Base-by-base conservation (phyloP, 352 stramenopile genomes). In the Phytophthora chlamydospora region DNA sequence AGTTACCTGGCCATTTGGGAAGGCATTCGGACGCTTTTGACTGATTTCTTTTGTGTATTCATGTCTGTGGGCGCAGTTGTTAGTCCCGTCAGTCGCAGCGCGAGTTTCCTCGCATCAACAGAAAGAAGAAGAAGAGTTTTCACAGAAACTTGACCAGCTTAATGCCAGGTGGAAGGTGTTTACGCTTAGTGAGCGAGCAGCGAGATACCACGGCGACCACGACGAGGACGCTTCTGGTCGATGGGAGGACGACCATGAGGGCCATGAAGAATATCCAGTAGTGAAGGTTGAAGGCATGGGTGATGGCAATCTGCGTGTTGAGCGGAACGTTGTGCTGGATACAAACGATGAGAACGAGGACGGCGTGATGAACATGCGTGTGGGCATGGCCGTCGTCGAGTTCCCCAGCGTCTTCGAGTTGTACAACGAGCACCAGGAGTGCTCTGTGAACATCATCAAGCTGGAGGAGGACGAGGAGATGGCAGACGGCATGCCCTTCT, bases 381-480 rank as follows among this genome's bases (percentile, higher is more conserved):
- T 93, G 3, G 71, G 74, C 5, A 44, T 90, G 2, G 76, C 75
- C 8, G 60, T 93, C 8, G 75, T 93, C 44, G 85, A 91, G 19
- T 91, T 93, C 42, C 82, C 85, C 10, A 90, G 73, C 36, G 44
- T 89, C 39, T 80, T 91, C 58, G 73, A 89, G 61, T 41, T 78
- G 4, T 90, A 83, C 57, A 90, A 78, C 29, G 82, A 89, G 47
- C 73, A 90, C 43, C 78, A 91, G 47, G 75, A 87, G 48, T 91
- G 82, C 51, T 70, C 64, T 0, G 50, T 93, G 14, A 86, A 77
- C 10, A 46, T 93, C 14, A 61, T 93, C 8, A 90, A 90, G 54
- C 75, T 91, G 55, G 85, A 93, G 42, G 85, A 93, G 60, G 85
- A 93, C 54, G 85, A 93, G 61, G 85, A 89, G 21, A 66, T 74